Conservation (phyloP, 495 filamentous ascomycete species). For the Penicillium ucsense region DNA sequence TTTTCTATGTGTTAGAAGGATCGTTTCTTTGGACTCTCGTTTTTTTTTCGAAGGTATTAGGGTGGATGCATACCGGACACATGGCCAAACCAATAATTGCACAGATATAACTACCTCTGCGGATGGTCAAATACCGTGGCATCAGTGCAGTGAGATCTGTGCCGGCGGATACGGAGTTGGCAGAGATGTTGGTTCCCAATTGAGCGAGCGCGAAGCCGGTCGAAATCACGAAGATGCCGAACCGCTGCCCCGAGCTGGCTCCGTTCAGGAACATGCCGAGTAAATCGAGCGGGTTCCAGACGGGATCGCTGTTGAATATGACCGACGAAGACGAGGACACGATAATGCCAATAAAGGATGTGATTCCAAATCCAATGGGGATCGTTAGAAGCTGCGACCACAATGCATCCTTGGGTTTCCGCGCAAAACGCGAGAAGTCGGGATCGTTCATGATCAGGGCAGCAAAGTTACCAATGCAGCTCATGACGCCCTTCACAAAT, state of each 20-base stretch:
- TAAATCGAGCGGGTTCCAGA: constrained; percentile 82
- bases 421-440: constrained; percentile 82
- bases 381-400: constrained; percentile 88
- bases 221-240: constrained; percentile 83
- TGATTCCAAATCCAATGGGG: constrained; percentile 76
- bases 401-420: constrained; percentile 69
- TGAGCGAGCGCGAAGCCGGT: constrained; percentile 78
- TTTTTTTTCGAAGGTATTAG: too few species aligned
- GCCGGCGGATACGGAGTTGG: constrained; percentile 82
- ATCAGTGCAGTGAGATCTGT: constrained; percentile 89
- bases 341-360: constrained; percentile 89
- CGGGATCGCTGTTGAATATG: constrained; percentile 60
- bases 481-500: constrained; percentile 78
- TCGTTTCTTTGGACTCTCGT: too few species aligned
- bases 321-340: constrained; percentile 77
- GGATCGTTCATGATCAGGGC: constrained; percentile 73
- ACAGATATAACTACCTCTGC: constrained; percentile 84
- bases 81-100: constrained; percentile 75
- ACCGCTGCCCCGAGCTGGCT: constrained; percentile 65
- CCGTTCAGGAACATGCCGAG: constrained; percentile 65
- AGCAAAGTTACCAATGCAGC: constrained; percentile 85
- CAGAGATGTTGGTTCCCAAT: constrained; percentile 87
- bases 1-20: too few species aligned
- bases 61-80: constrained; percentile 49
- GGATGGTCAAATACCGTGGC: constrained; percentile 78